phyloP scores from a whole-genome alignment of 2,329 filamentous ascomycete species.

The Myriosclerotinia curreyana region DNA sequence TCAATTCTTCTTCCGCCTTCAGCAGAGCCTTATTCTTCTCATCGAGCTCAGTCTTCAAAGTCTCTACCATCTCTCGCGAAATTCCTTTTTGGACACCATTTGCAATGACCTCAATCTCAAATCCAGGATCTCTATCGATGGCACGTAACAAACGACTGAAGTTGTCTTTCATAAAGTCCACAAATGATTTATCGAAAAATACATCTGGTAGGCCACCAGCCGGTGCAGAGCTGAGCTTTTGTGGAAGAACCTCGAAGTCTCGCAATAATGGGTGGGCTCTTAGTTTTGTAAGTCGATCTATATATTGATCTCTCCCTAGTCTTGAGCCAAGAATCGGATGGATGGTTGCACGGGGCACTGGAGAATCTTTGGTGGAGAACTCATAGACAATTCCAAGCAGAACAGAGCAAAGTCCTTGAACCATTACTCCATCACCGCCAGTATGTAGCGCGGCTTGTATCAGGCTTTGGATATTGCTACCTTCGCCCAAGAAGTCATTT shows the following conservation, averaged over 20 bases:
- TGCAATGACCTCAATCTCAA: slow-evolving; percentile 77
- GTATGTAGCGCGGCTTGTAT: slow-evolving; percentile 67
- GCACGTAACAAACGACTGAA: slow-evolving; percentile 81
- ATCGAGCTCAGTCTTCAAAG: slow-evolving; percentile 71
- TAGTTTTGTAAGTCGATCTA: slow-evolving; percentile 74
- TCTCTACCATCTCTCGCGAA: slow-evolving; percentile 89
- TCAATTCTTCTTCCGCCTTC: slow-evolving; percentile 46
- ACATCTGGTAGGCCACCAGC: slow-evolving; percentile 67
- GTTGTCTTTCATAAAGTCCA: slow-evolving; percentile 95
- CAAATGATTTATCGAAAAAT: slow-evolving; percentile 80
- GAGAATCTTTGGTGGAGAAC: slow-evolving; percentile 96
- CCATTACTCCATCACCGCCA: slow-evolving; percentile 58
- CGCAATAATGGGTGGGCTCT: slow-evolving; percentile 75
- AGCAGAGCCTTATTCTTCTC: slow-evolving; percentile 60
- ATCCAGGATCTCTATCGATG: slow-evolving; percentile 84
- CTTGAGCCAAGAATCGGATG: slow-evolving; percentile 73
- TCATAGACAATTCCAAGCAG: slow-evolving; percentile 89
- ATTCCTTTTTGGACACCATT: slow-evolving; percentile 85
- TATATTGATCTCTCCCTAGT: slow-evolving; percentile 82
- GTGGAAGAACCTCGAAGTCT: slow-evolving; percentile 84
- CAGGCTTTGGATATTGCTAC: slow-evolving; percentile 84
- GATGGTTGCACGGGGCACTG: slow-evolving; percentile 76
- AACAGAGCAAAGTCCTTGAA: slow-evolving; percentile 80
- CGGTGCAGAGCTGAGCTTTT: slow-evolving; percentile 56
- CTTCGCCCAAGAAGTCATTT: slow-evolving; percentile 89